A percentile compares a stretch with the other conserved stretches of the same genome.
These are phyloP conservation scores for Dipodascus albidus DNA, from an alignment of 805 yeast species.

Conservation along the genomic window DNA sequence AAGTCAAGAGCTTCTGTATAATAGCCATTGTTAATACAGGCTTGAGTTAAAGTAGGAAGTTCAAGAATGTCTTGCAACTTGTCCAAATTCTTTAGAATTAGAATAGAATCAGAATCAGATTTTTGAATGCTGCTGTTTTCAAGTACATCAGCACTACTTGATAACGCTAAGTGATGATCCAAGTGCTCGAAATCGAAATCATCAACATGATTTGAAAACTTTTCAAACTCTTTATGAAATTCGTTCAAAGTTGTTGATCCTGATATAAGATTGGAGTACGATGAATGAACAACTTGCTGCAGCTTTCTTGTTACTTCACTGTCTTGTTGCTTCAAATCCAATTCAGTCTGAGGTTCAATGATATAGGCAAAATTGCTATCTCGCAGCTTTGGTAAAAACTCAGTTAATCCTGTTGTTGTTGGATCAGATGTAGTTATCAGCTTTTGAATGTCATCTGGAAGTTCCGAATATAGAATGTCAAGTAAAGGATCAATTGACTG, in stretches of 20 bases:
- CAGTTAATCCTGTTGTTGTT: background rate
- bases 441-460: background rate
- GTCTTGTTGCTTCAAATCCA: background rate
- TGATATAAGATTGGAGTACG: background rate
- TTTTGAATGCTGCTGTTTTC: background rate
- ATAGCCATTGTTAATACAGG: constrained; percentile 79
- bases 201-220: constrained; percentile 4
- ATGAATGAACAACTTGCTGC: background rate
- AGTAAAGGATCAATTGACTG: background rate
- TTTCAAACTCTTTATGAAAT: constrained; percentile 6
- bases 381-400: background rate
- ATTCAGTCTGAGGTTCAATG: background rate
- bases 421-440: background rate
- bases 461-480: background rate
- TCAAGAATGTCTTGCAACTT: constrained; percentile 69
- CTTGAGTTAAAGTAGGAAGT: constrained; percentile 67
- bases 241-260: constrained; percentile 3
- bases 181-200: background rate
- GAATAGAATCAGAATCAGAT: constrained; percentile 6
- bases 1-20: constrained; percentile 85
- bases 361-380: background rate
- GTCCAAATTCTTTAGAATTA: constrained; percentile 39
- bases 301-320: background rate
- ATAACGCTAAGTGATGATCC: background rate
- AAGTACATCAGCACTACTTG: background rate